Base-by-base conservation (phyloP, 768 basidiomycete species). In the Suillus subluteus region DNA sequence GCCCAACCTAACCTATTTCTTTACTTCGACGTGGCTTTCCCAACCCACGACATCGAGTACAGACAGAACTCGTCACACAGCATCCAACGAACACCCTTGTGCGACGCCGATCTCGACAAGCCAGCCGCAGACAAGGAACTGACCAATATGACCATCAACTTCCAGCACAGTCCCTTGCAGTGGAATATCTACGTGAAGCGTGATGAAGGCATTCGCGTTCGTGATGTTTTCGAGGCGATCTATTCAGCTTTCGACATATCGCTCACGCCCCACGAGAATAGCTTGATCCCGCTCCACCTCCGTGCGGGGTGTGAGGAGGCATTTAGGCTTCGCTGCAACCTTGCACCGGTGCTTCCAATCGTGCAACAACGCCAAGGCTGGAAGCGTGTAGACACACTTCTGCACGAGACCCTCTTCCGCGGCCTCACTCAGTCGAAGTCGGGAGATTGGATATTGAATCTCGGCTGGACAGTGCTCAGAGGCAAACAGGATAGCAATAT, bases 221-320 rank as follows among this genome's bases (percentile, higher is more conserved):
- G 84, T 18, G 88, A 91, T 62, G 81, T 91, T 38, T 87, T 89
- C 71, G 74, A 82, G 62, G 84, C 82, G 7, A 88, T 91, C n/a
- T 83, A 86, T 71, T 79, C 83, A 43, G 76, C 81, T 6, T 86
- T 84, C 66, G 73, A 82, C 62, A 73, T 77, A 43, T 80, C 78
- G 11, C 75, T 90, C 71, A 83, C 83, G 1, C 67, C 69, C 32
- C 76, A 81, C 37, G 88, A 90, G 38, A 79, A 76, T 63, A 71
- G 79, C 66, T 75, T 77, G 35, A 69, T 76, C 62, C 64, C 65
- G 37, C 62, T 69, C 48, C 70, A 69, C 40, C 68, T 70, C 35
- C 68, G 65, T 63, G 56, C 66, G 1, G 74, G 71, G 35, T 85
- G 83, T 71, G 74, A 78, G 18, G 75, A 69, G 1, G 80, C 82